These are phyloP conservation scores for Cercospora zeina DNA, from an alignment of 2,329 filamentous ascomycete species.

Conservation along the genomic window DNA sequence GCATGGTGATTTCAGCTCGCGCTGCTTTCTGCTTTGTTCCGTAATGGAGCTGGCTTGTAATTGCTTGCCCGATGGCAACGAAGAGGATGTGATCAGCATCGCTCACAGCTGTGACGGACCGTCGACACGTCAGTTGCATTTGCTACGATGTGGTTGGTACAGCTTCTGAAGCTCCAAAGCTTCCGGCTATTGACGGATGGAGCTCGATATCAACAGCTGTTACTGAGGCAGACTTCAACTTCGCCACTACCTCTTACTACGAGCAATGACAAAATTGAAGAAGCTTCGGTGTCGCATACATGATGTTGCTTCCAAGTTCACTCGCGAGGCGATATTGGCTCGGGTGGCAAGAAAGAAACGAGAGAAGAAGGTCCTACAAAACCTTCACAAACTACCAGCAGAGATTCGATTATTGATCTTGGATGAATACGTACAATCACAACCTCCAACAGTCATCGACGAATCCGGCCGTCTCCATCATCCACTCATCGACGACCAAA, in stretches of 20 bases:
- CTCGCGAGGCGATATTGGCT: background rate
- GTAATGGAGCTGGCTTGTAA: too few species aligned
- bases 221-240: background rate
- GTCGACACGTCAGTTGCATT: background rate
- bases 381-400: background rate
- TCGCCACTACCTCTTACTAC: background rate
- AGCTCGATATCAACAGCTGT: background rate
- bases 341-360: background rate
- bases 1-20: too few species aligned
- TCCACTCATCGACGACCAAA: background rate
- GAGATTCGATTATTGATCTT: slow-evolving; percentile 5
- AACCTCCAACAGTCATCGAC: background rate
- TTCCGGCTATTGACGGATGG: background rate
- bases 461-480: background rate
- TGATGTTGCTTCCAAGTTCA: background rate
- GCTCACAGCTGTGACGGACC: background rate
- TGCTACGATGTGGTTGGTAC: background rate
- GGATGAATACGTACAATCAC: background rate
- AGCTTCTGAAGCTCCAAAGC: background rate
- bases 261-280: background rate
- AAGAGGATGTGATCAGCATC: background rate
- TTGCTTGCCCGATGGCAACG: too few species aligned
- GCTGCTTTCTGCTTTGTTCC: too few species aligned
- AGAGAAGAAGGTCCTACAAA: background rate
- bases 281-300: background rate